Conservation (phyloP, 148 eudicot genomes). For the Nyssa sinensis region DNA sequence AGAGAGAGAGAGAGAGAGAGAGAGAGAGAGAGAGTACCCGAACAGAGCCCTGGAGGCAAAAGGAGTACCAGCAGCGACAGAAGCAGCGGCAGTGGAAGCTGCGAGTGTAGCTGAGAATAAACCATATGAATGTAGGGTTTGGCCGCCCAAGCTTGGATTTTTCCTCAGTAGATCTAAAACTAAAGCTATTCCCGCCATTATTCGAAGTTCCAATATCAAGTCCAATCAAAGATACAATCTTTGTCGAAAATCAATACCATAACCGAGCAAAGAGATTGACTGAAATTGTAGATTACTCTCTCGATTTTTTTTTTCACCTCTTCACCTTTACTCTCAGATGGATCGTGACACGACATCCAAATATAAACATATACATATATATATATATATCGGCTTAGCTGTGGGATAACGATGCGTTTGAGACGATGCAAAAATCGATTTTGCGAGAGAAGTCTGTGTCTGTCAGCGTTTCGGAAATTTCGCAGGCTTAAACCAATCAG, state of each 20-base stretch:
- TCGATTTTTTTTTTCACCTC: no score
- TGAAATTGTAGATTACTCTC: conserved; percentile 1
- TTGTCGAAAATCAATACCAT: neutral
- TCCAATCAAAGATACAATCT: neutral
- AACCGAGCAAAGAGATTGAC: neutral
- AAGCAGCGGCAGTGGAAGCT: conserved; percentile 55
- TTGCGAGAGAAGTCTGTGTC: no score
- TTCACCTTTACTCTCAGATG: neutral
- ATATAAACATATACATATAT: neutral
- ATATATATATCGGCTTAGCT: no score
- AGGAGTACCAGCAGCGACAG: conserved; percentile 52
- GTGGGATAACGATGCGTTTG: neutral
- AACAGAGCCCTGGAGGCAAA: conserved; percentile 60
- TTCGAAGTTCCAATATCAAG: neutral
- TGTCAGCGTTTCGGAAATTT: neutral
- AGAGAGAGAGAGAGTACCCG: conserved; percentile 24
- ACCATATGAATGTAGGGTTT: conserved; percentile 48
- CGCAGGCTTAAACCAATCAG: neutral
- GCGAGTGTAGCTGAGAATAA: conserved; percentile 54
- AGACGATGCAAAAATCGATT: neutral
- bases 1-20: no score
- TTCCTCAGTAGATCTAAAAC: conserved; percentile 64
- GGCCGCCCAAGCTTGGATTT: conserved; percentile 41
- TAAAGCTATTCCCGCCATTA: conserved; percentile 67
- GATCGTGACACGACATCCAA: no score